Conservation (phyloP, 192 early-diverging fungal species). For the Backusella tarrabulga region DNA sequence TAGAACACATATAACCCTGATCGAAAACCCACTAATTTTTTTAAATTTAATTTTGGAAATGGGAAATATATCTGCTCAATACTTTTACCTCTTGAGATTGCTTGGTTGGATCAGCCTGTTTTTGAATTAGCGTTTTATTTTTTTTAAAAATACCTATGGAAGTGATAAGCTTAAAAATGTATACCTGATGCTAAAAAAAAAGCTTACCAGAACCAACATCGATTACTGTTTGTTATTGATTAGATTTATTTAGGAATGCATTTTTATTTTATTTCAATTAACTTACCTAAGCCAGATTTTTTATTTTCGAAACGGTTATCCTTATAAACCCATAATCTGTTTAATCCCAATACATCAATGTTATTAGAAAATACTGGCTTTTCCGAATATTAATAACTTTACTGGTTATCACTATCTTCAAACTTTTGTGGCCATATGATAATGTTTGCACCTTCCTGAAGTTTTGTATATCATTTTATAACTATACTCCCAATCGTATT, state of each 20-base stretch:
- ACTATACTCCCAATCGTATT: neutral
- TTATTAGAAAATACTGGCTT: neutral
- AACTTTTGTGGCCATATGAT: conserved; percentile 41
- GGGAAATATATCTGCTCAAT: neutral
- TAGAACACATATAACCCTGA: conserved; percentile 22
- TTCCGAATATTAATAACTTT: neutral
- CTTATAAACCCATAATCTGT: conserved; percentile 32
- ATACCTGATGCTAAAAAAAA: neutral
- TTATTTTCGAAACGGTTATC: conserved; percentile 32
- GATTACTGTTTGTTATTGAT: conserved; percentile 8
- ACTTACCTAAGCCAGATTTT: conserved; percentile 32
- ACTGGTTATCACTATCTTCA: conserved; percentile 39
- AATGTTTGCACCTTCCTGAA: conserved; percentile 28
- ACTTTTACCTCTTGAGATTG: conserved; percentile 18
- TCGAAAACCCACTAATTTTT: conserved; percentile 22
- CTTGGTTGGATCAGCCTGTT: conserved; percentile 5
- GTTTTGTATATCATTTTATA: neutral
- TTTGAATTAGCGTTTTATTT: conserved; percentile 24
- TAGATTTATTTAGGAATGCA: neutral
- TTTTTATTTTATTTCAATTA: neutral
- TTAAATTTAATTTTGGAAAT: neutral
- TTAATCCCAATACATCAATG: neutral
- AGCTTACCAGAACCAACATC: conserved; percentile 22
- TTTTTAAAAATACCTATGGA: conserved; percentile 25
- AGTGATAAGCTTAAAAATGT: neutral